Evolutionary conservation across 495 filamentous ascomycete genomes (phyloP), one percentile per base, ranked within the genome.

Genomic region (Trichoderma asperelloides): DNA sequence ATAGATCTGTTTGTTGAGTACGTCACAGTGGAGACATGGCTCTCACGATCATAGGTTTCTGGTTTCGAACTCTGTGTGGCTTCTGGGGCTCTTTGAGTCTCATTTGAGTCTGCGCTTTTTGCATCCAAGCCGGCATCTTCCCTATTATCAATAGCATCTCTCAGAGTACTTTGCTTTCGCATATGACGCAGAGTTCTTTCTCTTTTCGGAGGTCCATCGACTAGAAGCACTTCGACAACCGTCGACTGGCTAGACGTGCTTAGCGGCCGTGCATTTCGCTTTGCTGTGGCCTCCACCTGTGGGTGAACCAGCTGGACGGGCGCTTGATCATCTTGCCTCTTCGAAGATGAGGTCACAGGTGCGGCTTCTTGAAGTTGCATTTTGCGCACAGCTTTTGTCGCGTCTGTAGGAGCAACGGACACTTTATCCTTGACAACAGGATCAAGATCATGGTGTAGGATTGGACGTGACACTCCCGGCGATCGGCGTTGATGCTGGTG

Each of bases 141-240:
- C 11, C 16, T 76, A 11, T 74, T 76, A 2, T 74, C 74, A 43
- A 74, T 74, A 13, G 79, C 78, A 75, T 88, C 79, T 23, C 84
- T 76, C 57, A 86, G 72, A 11, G 74, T 71, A 11, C 71, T 72
- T 62, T 81, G 78, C 67, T 92, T 92, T 70, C 85, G 86, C 27
- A 85, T 86, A 73, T 92, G 90, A 62, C 90, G 86, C 66, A 93
- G 77, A 30, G 83, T 87, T 69, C 84, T 82, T 16, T 78, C 78
- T 62, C 84, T 81, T 66, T 78, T 80, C 51, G 84, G 86, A 5
- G 82, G 80, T 4, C 80, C 78, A 63, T 89, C 87, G 43, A 91
- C 84, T 30, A 91, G 82, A 74, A 90, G 83, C 13, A 86, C 89
- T 75, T 90, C 88, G 18, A 92, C 83, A 5, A 87, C 75, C 0